Evolutionary conservation across 192 early-diverging fungal genomes (phyloP).

Genomic region (Coemansia sp.): DNA sequence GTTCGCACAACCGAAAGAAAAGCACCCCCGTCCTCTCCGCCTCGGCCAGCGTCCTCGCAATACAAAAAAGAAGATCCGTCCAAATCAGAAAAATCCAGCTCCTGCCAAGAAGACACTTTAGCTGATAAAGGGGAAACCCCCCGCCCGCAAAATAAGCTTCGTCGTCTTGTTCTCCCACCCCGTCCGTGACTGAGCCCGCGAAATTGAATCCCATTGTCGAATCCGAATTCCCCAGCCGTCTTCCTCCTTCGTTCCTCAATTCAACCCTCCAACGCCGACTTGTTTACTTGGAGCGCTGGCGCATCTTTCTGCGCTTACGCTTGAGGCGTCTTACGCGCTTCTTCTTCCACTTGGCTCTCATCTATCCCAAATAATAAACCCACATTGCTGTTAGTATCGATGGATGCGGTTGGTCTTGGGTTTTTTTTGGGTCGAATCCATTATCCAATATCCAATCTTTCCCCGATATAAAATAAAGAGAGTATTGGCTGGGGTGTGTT

Average conservation of each 20-base stretch:
- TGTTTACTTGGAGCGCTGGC: slow-evolving; percentile 59
- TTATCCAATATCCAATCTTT: background rate
- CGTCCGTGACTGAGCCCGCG: too few species aligned
- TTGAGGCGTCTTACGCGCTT: slow-evolving; percentile 67
- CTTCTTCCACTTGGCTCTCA: slow-evolving; percentile 75
- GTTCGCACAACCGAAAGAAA: too few species aligned
- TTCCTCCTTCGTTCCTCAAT: background rate
- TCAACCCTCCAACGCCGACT: background rate
- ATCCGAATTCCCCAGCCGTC: too few species aligned
- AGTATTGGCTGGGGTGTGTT: too few species aligned
- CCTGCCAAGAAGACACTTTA: too few species aligned
- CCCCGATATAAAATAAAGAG: too few species aligned
- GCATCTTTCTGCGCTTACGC: slow-evolving; percentile 76
- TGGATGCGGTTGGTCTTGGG: background rate
- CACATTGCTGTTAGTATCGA: background rate
- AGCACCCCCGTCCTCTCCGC: too few species aligned
- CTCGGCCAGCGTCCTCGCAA: too few species aligned
- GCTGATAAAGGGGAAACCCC: too few species aligned
- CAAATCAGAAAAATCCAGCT: too few species aligned
- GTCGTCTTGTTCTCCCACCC: background rate
- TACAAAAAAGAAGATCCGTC: background rate
- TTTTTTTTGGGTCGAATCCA: slow-evolving; percentile 9
- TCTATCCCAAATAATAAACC: slow-evolving; percentile 17
- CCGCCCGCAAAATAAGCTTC: background rate
- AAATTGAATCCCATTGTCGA: too few species aligned